phyloP scores from a whole-genome alignment of 148 eudicot species.

The Cornus controversa region DNA sequence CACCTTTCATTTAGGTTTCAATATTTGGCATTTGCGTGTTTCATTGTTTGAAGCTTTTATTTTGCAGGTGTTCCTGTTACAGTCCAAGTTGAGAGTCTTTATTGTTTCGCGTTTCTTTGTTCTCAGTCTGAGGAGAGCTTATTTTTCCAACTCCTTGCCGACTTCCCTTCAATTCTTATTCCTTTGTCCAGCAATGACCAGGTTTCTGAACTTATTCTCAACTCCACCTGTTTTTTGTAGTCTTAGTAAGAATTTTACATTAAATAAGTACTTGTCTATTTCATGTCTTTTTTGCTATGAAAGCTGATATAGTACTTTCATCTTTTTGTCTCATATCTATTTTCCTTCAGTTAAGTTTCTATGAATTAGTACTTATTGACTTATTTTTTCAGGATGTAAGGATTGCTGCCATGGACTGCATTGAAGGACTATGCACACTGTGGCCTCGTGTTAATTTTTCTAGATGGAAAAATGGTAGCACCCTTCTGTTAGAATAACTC shows the following conservation, averaged over 20 bases:
- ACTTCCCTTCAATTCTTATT: constrained; percentile 71
- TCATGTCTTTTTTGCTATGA: background rate
- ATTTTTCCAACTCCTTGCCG: constrained; percentile 51
- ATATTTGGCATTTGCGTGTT: background rate
- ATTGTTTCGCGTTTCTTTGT: constrained; percentile 51
- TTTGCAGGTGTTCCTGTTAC: constrained; percentile 55
- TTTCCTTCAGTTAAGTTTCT: background rate
- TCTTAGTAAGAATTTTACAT: background rate
- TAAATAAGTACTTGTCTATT: background rate
- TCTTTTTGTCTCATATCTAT: background rate
- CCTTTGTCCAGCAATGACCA: constrained; percentile 64
- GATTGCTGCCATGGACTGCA: constrained; percentile 73
- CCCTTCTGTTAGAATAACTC: background rate
- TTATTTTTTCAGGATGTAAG: constrained; percentile 44
- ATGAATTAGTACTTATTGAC: constrained; percentile 3
- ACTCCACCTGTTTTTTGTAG: background rate
- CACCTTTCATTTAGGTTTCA: background rate
- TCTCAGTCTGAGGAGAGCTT: constrained; percentile 52
- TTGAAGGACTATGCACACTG: constrained; percentile 58
- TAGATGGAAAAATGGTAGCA: constrained; percentile 51
- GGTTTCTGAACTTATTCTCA: constrained; percentile 30
- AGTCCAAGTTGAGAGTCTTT: constrained; percentile 75
- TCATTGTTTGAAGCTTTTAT: background rate
- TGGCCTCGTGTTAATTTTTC: constrained; percentile 48
- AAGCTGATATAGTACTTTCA: background rate